Conservation (phyloP, 352 stramenopile genomes). For the Pythium sukuiense region DNA sequence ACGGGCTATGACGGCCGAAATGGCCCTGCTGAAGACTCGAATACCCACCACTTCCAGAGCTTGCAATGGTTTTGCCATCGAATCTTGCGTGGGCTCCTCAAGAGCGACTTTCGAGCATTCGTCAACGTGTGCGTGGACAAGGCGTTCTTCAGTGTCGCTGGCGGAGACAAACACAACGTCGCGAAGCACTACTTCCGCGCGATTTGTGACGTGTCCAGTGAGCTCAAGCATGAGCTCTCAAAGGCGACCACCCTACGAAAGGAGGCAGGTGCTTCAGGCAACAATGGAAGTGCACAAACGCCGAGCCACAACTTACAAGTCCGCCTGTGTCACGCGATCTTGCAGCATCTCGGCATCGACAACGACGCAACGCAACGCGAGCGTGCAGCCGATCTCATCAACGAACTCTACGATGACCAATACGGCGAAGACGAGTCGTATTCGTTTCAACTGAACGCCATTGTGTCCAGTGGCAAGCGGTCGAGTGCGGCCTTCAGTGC, state of each 20-base stretch:
- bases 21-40: not conserved
- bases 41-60: constrained; percentile 40
- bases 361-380: constrained; percentile 30
- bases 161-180: constrained; percentile 31
- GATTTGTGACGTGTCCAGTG: constrained; percentile 17
- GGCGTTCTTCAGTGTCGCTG: constrained; percentile 34
- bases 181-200: constrained; percentile 47
- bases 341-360: constrained; percentile 58
- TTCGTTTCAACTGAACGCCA: constrained; percentile 20
- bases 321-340: constrained; percentile 38
- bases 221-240: constrained; percentile 11
- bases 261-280: not conserved
- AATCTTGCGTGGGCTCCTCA: constrained; percentile 35
- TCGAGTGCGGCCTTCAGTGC: constrained; percentile 21
- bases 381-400: not conserved
- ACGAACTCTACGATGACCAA: constrained; percentile 2
- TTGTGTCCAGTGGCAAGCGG: constrained; percentile 20
- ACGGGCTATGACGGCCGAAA: not conserved
- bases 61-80: constrained; percentile 44
- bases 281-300: not conserved
- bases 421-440: not conserved
- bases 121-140: constrained; percentile 43
- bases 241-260: not conserved
- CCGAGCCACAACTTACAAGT: constrained; percentile 33
- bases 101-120: constrained; percentile 31